These are phyloP conservation scores for Tricholoma furcatifolium DNA, from an alignment of 768 basidiomycete genomes.

Conservation along the genomic window DNA sequence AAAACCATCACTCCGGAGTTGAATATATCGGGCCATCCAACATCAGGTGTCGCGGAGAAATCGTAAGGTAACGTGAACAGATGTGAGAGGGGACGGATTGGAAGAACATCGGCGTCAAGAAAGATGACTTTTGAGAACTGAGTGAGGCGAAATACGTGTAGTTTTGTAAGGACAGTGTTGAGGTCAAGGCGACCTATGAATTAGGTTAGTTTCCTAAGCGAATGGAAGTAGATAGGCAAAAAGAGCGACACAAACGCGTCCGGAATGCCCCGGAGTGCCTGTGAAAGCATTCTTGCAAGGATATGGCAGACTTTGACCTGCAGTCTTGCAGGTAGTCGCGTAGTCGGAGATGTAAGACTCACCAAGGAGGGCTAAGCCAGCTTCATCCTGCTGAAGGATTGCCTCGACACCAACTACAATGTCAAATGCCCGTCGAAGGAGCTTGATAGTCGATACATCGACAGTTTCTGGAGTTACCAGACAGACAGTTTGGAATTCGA, in stretches of 20 bases:
- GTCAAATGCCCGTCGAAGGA: slow-evolving; percentile 78
- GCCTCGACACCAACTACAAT: slow-evolving; percentile 90
- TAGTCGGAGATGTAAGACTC: slow-evolving; percentile 26
- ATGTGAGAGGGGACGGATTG: slow-evolving; percentile 85
- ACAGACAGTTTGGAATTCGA: slow-evolving; percentile 80
- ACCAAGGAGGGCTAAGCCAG: slow-evolving; percentile 83
- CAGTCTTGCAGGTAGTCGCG: slow-evolving; percentile 7
- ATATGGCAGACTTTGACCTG: not conserved
- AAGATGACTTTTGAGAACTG: slow-evolving; percentile 87
- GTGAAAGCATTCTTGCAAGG: not conserved
- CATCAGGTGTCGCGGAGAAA: slow-evolving; percentile 93
- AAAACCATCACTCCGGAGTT: slow-evolving; percentile 96
- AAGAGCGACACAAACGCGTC: slow-evolving; percentile 5
- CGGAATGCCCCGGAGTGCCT: not conserved
- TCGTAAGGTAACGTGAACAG: slow-evolving; percentile 82
- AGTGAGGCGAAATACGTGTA: slow-evolving; percentile 91
- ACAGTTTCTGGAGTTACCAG: slow-evolving; percentile 94
- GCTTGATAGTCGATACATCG: slow-evolving; percentile 76
- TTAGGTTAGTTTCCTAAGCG: slow-evolving; percentile 6
- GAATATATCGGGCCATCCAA: slow-evolving; percentile 99
- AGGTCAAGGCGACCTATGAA: slow-evolving; percentile 88
- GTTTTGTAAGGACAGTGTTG: slow-evolving; percentile 89
- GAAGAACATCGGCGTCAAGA: slow-evolving; percentile 90
- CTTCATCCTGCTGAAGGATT: slow-evolving; percentile 66
- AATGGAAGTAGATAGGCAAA: not conserved